Evolutionary conservation across 2,329 filamentous ascomycete genomes (phyloP), one percentile per base, ranked within the genome.

Genomic region (Corynespora cassiicola): DNA sequence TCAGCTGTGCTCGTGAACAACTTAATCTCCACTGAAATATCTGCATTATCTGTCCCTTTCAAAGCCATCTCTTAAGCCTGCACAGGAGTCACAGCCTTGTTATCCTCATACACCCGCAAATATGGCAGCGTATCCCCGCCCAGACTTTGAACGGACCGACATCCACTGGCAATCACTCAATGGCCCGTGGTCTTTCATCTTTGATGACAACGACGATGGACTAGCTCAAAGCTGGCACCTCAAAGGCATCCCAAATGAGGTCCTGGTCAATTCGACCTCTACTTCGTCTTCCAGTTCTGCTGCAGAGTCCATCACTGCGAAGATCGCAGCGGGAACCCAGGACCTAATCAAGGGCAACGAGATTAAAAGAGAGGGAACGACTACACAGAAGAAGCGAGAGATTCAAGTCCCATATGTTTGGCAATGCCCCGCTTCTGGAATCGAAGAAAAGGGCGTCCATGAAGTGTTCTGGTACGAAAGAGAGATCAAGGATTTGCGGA

Each of bases 381-480:
- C 52, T 0, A 66, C 65, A 9, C 59, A 77, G 41, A 52, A 62
- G 9, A 80, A 78, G 56, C 71, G 73, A 17, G 70, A 73, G 7
- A 86, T 87, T 45, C 70, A 75, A 22, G 82, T 87, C 0, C 84
- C 84, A 0, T 87, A 79, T 48, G 82, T 81, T 2, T 87, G 85
- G 53, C 84, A 87, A 58, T 76, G 78, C 5, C 77, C 77, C 0
- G 82, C 82, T 0, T 86, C 82, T 0, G 81, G 82, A 2, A 79
- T 86, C 48, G 73, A 79, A 43, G 77, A 84, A 21, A 76, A 76
- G 36, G 79, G 77, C 32, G 80, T 81, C 2, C 84, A 87, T 56
- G 82, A 86, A 60, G 79, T 86, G 4, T 59, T 87, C 7, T 87
- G 84, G 84, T 87, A 87, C 52, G 79, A 85, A 63, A 74, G 70